Base-by-base conservation (phyloP, 306 rosid genomes). In the Prunus campanulata region DNA sequence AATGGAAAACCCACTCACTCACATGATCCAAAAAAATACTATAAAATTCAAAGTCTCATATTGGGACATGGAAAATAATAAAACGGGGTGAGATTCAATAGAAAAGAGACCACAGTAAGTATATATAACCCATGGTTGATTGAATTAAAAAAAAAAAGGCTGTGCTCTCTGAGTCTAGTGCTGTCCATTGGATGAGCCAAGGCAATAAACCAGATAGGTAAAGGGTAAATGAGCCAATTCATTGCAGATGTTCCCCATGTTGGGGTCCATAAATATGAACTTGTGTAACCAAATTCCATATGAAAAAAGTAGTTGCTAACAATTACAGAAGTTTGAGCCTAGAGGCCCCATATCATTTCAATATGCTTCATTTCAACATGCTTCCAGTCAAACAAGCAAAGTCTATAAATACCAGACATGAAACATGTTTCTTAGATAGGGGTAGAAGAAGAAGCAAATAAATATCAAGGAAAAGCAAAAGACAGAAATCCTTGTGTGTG, bases 391-490 rank as follows among this genome's bases (percentile, higher is more conserved):
- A 88, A 88, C 86, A 84, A 81, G 78, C 82, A 74, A 74, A 70
- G 91, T 77, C 84, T 82, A 87, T 80, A 85, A 79, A 84, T 91
- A 84, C 79, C 85, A 88, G 88, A 91, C 97, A 84, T 80, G 84
- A 88, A 85, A 91, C 97, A 94, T 89, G 94, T 87, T 87, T 87
- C 89, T 89, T 84, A 78, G 76, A 76, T 77, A 84, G 81, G 71
- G 79, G 85, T 80, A 50, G 78, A 68, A 79, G 85, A 75, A 82
- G 87, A 75, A 81, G 67, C 67, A 80, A 78, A 75, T 42, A 85
- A 82, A 61, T 81, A 86, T 70, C 76, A 74, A 83, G 64, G 63
- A 46, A 84, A 88, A 83, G 86, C 78, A 76, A 76, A 80, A 72
- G 84, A 84, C 88, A 89, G 57, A 82, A 77, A 87, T 78, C 89